Evolutionary conservation across 1,139 yeast species (phyloP).

Genomic region (Hyphopichia khmerensis): DNA sequence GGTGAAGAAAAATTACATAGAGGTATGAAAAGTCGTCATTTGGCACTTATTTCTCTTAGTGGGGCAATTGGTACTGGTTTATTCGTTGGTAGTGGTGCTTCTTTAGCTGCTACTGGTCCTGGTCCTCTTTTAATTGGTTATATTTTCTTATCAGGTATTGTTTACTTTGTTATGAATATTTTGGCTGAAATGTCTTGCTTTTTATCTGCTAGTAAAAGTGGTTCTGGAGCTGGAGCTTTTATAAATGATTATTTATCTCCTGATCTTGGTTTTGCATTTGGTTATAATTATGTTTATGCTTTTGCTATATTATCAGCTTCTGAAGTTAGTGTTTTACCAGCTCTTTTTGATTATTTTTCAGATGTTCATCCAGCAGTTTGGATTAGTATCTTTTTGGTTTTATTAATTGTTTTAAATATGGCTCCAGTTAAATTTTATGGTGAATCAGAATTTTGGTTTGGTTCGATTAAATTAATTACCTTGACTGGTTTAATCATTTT

Average conservation of each 20-base stretch:
- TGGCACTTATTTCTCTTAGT: constrained; percentile 38
- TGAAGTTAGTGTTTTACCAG: constrained; percentile 54
- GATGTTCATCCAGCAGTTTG: constrained; percentile 51
- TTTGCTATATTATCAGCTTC: constrained; percentile 50
- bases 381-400: constrained; percentile 49
- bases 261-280: constrained; percentile 47
- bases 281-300: constrained; percentile 51
- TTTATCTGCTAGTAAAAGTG: constrained; percentile 46
- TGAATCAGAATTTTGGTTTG: constrained; percentile 67
- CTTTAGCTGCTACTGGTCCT: constrained; percentile 49
- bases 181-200: constrained; percentile 64
- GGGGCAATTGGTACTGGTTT: constrained; percentile 45
- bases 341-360: constrained; percentile 55
- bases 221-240: constrained; percentile 42
- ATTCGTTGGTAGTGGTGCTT: constrained; percentile 49
- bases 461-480: constrained; percentile 49
- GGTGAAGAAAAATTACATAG: constrained; percentile 18
- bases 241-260: constrained; percentile 35
- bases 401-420: constrained; percentile 39
- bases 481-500: constrained; percentile 39
- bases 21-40: constrained; percentile 40
- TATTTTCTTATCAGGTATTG: constrained; percentile 48
- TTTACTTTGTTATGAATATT: constrained; percentile 56
- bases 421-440: constrained; percentile 55
- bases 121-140: constrained; percentile 49